Evolutionary conservation across 352 stramenopile genomes (phyloP).

Genomic region (Pythium sp.): DNA sequence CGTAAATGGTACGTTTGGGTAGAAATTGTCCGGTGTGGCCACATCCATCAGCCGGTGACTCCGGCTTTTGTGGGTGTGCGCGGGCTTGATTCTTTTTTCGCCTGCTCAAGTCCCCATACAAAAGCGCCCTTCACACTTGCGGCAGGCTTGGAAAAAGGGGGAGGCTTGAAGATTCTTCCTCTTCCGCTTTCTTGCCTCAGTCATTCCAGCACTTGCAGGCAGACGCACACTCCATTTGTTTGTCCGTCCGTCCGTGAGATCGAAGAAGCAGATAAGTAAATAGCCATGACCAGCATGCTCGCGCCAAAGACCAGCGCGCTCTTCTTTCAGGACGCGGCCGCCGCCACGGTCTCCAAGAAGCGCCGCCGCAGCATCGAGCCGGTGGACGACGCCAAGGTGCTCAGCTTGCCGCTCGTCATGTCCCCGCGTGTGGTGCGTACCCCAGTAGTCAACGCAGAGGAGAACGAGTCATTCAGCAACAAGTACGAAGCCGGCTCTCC

Average conservation of each 20-base stretch:
- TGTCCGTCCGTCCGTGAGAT: background rate
- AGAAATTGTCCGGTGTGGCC: constrained; percentile 12
- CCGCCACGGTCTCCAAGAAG: constrained; percentile 44
- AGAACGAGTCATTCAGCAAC: constrained; percentile 20
- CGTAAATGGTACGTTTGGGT: constrained; percentile 10
- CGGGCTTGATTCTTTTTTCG: constrained; percentile 15
- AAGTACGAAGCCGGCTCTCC: constrained; percentile 18
- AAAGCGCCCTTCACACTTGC: background rate
- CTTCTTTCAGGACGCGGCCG: constrained; percentile 26
- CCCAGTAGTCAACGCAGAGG: constrained; percentile 15
- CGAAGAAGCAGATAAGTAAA: background rate
- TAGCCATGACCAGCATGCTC: constrained; percentile 39
- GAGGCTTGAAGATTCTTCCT: background rate
- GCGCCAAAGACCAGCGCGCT: constrained; percentile 26
- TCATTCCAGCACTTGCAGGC: constrained; percentile 17
- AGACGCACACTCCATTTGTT: constrained; percentile 1
- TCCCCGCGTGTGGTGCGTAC: constrained; percentile 28
- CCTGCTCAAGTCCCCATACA: background rate
- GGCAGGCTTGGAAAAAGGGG: background rate
- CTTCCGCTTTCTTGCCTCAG: background rate
- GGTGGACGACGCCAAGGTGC: constrained; percentile 49
- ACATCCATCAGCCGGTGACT: constrained; percentile 18
- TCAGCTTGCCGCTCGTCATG: constrained; percentile 44
- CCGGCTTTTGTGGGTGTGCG: constrained; percentile 8
- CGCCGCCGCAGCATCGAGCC: constrained; percentile 65